Percentiles rank a stretch among this genome's conserved stretches.
phyloP scores from a whole-genome alignment of 768 basidiomycete genomes.

The Termitomyces sp. region DNA sequence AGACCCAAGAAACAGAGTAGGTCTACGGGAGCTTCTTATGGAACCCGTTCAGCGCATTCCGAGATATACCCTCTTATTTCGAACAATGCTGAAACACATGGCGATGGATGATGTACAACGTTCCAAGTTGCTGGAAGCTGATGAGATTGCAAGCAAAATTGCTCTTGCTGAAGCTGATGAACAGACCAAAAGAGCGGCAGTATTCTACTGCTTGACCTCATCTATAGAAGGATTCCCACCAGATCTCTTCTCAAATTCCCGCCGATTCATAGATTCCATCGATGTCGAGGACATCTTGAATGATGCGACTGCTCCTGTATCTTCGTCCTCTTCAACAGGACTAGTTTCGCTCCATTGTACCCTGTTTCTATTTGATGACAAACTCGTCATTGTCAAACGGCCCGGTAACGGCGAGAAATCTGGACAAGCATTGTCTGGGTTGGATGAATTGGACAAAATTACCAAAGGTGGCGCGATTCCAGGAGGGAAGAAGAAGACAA shows the following conservation, averaged over 20 bases:
- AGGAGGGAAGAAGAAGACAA: constrained; percentile 66
- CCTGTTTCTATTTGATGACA: constrained; percentile 92
- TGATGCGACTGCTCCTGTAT: constrained; percentile 43
- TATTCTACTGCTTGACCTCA: constrained; percentile 79
- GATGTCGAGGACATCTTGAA: constrained; percentile 81
- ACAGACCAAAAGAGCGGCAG: constrained; percentile 82
- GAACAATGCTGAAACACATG: constrained; percentile 91
- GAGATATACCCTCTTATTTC: constrained; percentile 88
- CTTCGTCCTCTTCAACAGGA: constrained; percentile 31
- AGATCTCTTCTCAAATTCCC: constrained; percentile 80
- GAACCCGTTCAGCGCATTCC: constrained; percentile 97
- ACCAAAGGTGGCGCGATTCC: constrained; percentile 60
- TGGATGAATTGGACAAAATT: constrained; percentile 75
- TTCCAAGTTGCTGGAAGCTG: constrained; percentile 74
- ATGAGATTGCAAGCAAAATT: constrained; percentile 85
- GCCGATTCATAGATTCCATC: constrained; percentile 86
- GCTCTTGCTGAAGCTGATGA: constrained; percentile 91
- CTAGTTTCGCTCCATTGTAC: constrained; percentile 68
- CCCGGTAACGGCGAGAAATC: constrained; percentile 71
- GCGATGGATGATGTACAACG: constrained; percentile 71
- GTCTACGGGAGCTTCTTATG: constrained; percentile 88
- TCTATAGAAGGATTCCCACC: constrained; percentile 91
- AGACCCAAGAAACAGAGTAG: constrained; percentile 75
- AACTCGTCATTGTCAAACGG: constrained; percentile 86
- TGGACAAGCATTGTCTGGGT: constrained; percentile 64